phyloP scores from a whole-genome alignment of 208 protist genomes.

The Zelonia costaricensis region DNA sequence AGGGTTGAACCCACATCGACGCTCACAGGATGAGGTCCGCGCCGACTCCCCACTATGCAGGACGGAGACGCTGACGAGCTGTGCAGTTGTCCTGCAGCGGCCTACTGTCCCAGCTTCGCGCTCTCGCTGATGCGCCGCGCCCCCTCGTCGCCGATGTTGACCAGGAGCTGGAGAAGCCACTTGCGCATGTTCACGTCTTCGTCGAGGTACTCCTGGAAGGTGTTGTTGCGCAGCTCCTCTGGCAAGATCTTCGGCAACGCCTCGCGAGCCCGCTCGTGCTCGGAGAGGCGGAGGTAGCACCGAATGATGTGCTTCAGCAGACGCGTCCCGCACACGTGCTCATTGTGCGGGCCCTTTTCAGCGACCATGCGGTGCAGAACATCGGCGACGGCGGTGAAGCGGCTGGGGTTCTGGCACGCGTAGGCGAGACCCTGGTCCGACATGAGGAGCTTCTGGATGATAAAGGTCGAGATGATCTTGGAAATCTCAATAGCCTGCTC shows the following conservation, averaged over 20 bases:
- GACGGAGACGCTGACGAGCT: not conserved
- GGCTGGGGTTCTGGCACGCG: constrained; percentile 96
- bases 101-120: constrained; percentile 13
- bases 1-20: too few species aligned
- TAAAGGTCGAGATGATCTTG: constrained; percentile 99
- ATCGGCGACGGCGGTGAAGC: constrained; percentile 94
- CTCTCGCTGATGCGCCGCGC: constrained; percentile 50
- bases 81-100: not conserved
- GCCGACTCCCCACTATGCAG: too few species aligned
- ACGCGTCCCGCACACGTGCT: constrained; percentile 80
- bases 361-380: constrained; percentile 97
- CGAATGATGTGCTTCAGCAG: constrained; percentile 99
- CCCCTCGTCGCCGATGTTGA: constrained; percentile 82
- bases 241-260: constrained; percentile 78
- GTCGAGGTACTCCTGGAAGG: constrained; percentile 70
- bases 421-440: constrained; percentile 97
- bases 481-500: constrained; percentile 97
- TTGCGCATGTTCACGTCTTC: constrained; percentile 74
- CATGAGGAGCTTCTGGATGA: constrained; percentile 99
- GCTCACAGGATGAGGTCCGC: too few species aligned
- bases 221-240: constrained; percentile 84
- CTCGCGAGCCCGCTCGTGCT: constrained; percentile 90
- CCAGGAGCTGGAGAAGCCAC: constrained; percentile 78
- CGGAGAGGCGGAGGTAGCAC: constrained; percentile 98
- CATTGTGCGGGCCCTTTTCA: constrained; percentile 65